These are phyloP conservation scores for Magnolia officinalis DNA, from an alignment of 164 flowering plant genomes.

Conservation along the genomic window DNA sequence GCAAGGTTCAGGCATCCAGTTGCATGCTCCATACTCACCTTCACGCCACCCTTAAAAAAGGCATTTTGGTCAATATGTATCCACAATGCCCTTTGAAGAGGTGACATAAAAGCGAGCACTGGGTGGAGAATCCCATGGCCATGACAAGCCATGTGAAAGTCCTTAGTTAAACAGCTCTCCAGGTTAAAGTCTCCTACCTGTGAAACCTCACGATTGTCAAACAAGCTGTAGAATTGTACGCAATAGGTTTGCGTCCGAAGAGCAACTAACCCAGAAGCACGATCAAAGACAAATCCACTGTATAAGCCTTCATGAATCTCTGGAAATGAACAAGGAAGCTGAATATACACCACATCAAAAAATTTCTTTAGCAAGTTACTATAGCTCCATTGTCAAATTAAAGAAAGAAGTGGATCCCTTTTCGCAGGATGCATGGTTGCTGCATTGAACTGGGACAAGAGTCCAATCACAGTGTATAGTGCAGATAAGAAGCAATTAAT, in stretches of 20 bases:
- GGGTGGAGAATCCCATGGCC: background rate
- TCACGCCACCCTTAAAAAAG: too few species aligned
- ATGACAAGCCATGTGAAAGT: background rate
- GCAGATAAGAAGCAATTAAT: background rate
- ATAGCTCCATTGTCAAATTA: background rate
- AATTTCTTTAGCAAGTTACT: background rate
- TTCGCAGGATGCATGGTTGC: background rate
- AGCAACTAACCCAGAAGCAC: constrained; percentile 58
- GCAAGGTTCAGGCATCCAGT: too few species aligned
- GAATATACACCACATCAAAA: constrained; percentile 24
- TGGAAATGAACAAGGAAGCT: constrained; percentile 67
- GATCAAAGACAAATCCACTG: constrained; percentile 44
- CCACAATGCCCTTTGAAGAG: too few species aligned
- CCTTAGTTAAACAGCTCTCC: background rate
- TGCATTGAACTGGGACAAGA: background rate
- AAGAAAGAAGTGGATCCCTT: background rate
- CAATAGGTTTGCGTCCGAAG: constrained; percentile 63
- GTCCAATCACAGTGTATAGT: background rate
- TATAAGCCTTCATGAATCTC: constrained; percentile 33
- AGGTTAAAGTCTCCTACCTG: constrained; percentile 45
- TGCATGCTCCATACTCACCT: too few species aligned
- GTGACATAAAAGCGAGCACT: too few species aligned
- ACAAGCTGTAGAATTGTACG: constrained; percentile 77
- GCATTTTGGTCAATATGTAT: too few species aligned
- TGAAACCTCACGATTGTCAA: constrained; percentile 65